phyloP scores from a whole-genome alignment of 108 stramenopile genomes.

The Pseudonitzschia multiseries region DNA sequence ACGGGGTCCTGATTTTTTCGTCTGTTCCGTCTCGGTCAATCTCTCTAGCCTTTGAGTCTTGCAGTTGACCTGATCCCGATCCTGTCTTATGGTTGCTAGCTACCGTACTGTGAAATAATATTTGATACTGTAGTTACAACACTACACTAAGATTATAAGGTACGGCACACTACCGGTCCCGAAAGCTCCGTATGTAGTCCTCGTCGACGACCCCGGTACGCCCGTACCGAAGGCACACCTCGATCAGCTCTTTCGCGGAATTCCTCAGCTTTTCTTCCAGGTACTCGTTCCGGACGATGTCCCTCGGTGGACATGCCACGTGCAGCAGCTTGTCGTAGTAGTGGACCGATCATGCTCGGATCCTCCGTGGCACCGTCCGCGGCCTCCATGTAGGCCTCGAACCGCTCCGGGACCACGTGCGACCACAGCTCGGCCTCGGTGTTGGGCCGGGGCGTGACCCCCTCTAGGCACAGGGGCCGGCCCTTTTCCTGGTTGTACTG shows the following conservation, averaged over 20 bases:
- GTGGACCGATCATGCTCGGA: conserved; percentile 63
- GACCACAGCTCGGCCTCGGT: conserved; percentile 56
- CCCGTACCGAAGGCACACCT: conserved; percentile 65
- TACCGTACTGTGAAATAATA: too few relatives aligned
- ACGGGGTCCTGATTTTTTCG: too few relatives aligned
- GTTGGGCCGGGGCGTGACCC: conserved; percentile 44
- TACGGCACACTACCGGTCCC: not conserved
- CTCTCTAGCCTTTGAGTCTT: too few relatives aligned
- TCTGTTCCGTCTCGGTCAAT: too few relatives aligned
- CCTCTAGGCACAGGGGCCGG: conserved; percentile 31
- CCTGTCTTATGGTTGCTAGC: too few relatives aligned
- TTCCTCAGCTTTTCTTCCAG: conserved; percentile 42
- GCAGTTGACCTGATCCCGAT: too few relatives aligned
- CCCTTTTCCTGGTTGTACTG: conserved; percentile 61
- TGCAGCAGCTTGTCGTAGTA: conserved; percentile 79
- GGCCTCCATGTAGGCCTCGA: conserved; percentile 40
- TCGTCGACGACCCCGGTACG: conserved; percentile 59
- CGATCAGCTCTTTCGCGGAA: conserved; percentile 43
- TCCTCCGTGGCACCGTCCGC: conserved; percentile 22
- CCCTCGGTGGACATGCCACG: conserved; percentile 62
- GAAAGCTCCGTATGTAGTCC: conserved; percentile 40
- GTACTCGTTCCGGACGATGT: conserved; percentile 60
- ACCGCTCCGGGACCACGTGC: conserved; percentile 48
- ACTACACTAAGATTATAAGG: too few relatives aligned
- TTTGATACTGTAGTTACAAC: too few relatives aligned